A percentile compares a stretch with the other conserved stretches of the same genome.
phyloP scores from a whole-genome alignment of 2,329 filamentous ascomycete genomes.

The Sporothrix dimorphospora region DNA sequence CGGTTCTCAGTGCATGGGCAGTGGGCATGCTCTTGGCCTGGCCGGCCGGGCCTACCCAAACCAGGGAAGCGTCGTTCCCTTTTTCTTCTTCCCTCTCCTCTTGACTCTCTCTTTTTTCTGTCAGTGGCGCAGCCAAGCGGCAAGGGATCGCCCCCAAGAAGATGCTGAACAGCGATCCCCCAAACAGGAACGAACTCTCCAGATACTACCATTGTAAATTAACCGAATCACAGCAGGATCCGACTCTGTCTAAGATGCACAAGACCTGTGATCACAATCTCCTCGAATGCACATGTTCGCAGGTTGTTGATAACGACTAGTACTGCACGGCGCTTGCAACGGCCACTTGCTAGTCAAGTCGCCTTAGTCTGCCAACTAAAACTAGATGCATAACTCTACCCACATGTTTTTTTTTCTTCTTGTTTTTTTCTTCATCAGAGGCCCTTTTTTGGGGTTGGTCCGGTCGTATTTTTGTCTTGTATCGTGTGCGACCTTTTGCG shows the following conservation, averaged over 20 bases:
- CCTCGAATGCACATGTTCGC: not conserved
- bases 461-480: not conserved
- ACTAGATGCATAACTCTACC: not conserved
- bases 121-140: not conserved
- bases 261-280: not conserved
- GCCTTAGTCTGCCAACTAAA: not conserved
- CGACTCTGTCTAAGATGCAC: not conserved
- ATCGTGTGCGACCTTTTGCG: not conserved
- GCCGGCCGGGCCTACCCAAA: not conserved
- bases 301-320: not conserved
- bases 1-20: constrained; percentile 11
- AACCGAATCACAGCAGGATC: not conserved
- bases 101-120: not conserved
- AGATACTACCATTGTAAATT: not conserved
- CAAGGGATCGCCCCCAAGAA: not conserved
- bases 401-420: not conserved
- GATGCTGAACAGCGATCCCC: not conserved
- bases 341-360: not conserved
- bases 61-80: not conserved
- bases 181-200: not conserved
- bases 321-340: not conserved
- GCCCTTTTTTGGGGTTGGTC: not conserved
- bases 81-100: not conserved
- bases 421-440: not conserved
- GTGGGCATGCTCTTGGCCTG: not conserved